These are phyloP conservation scores for Cordyceps cicadae DNA, from an alignment of 2,329 filamentous ascomycete genomes.

Conservation along the genomic window DNA sequence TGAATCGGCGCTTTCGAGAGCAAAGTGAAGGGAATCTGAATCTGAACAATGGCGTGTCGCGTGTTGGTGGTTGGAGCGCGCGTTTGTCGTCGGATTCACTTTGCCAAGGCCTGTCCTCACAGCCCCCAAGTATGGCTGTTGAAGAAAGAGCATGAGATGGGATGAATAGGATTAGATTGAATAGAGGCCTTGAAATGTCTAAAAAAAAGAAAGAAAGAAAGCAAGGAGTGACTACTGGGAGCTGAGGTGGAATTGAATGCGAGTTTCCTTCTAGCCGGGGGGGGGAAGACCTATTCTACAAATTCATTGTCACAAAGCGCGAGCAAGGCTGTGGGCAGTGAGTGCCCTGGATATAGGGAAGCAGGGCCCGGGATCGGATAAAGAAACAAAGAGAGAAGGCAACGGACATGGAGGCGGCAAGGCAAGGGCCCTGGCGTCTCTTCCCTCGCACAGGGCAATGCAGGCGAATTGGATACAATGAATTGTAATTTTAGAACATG, in stretches of 20 bases:
- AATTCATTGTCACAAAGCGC: background rate
- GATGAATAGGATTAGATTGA: background rate
- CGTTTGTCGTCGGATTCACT: background rate
- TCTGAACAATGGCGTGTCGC: background rate
- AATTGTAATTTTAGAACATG: background rate
- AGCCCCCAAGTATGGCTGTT: background rate
- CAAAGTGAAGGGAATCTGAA: constrained; percentile 9
- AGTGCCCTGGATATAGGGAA: too few relatives aligned
- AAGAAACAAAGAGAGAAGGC: background rate
- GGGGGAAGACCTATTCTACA: background rate
- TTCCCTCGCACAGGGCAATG: too few relatives aligned
- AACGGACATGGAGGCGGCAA: background rate
- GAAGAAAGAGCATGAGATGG: too few relatives aligned
- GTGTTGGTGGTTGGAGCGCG: background rate
- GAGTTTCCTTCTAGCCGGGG: too few relatives aligned
- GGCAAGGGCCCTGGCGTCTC: too few relatives aligned
- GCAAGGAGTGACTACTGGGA: background rate
- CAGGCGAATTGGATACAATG: too few relatives aligned
- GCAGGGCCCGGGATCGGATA: background rate
- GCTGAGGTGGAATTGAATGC: too few relatives aligned
- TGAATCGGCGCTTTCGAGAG: background rate
- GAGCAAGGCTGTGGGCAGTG: background rate
- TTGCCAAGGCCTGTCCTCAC: background rate
- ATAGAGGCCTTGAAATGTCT: background rate
- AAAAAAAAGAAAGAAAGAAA: background rate